Percentiles rank a stretch among this genome's conserved stretches.
Evolutionary conservation across 306 rosid species (phyloP).

Genomic region (Quercus engelmannii): DNA sequence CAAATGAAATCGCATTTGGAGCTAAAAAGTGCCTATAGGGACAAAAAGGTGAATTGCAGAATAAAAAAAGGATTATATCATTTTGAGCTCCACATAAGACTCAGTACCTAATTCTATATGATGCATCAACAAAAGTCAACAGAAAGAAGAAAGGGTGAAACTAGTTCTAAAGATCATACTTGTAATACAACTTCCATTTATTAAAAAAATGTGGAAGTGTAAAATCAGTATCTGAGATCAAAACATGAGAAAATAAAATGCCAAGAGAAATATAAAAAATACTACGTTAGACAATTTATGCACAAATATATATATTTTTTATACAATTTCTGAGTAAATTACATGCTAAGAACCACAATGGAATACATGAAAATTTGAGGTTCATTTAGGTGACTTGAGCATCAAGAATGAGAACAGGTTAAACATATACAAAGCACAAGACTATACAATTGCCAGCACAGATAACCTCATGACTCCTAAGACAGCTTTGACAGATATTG

Average conservation of each 20-base stretch:
- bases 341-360: slow-evolving; percentile 17
- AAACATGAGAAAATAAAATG: neutral
- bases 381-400: slow-evolving; percentile 15
- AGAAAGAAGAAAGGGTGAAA: neutral
- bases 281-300: slow-evolving; percentile 6
- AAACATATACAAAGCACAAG: slow-evolving; percentile 2
- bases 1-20: neutral
- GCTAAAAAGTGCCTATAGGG: neutral
- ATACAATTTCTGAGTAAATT: slow-evolving; percentile 24
- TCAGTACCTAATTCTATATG: neutral
- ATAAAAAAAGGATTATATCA: neutral
- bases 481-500: slow-evolving; percentile 65
- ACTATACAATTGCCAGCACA: slow-evolving; percentile 10
- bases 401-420: slow-evolving; percentile 16
- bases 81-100: neutral
- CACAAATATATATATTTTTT: slow-evolving; percentile 5
- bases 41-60: neutral
- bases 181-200: slow-evolving; percentile 10
- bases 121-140: neutral
- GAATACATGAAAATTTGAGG: neutral
- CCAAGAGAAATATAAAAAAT: slow-evolving; percentile 6
- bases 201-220: neutral
- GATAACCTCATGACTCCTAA: slow-evolving; percentile 30
- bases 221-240: neutral
- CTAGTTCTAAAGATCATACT: slow-evolving; percentile 12